Conservation (phyloP, 192 early-diverging fungal species). For the Umbelopsis sp. region DNA sequence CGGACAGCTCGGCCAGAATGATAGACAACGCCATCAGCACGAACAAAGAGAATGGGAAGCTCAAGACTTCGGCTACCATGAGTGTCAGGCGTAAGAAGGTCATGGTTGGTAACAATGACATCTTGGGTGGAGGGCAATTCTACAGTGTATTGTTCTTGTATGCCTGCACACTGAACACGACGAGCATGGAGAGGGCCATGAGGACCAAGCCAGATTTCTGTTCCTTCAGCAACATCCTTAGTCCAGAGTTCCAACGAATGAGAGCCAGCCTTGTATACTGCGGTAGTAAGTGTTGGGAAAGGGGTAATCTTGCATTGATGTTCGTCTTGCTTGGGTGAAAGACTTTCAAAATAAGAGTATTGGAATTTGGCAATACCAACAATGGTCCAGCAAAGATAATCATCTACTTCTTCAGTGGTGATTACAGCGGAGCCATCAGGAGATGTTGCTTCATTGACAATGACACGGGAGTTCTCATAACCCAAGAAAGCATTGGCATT, state of each 20-base stretch:
- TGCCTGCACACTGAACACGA: conserved; percentile 9
- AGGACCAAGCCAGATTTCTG: conserved; percentile 50
- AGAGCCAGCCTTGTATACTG: conserved; percentile 39
- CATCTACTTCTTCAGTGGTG: conserved; percentile 57
- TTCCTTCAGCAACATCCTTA: conserved; percentile 42
- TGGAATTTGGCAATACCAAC: conserved; percentile 67
- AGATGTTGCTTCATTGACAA: neutral
- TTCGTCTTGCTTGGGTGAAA: conserved; percentile 25
- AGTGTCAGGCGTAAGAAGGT: conserved; percentile 22
- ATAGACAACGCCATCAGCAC: conserved; percentile 35
- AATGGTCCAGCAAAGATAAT: conserved; percentile 85
- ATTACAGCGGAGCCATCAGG: neutral
- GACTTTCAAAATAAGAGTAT: conserved; percentile 45
- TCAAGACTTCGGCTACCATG: conserved; percentile 28
- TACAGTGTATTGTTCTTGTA: conserved; percentile 13
- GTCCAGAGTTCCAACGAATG: conserved; percentile 46
- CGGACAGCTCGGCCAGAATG: conserved; percentile 30
- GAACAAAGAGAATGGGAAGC: conserved; percentile 30
- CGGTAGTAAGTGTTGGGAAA: conserved; percentile 39
- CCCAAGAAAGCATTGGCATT: conserved; percentile 14
- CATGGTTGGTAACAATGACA: conserved; percentile 38
- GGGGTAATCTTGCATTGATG: conserved; percentile 27
- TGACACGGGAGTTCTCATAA: neutral
- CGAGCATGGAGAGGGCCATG: conserved; percentile 41
- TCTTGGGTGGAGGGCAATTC: conserved; percentile 37